Evolutionary conservation across 202 grass and related monocot genomes (phyloP), one percentile per base, ranked within the genome.

Genomic region (Eragrostis tef): DNA sequence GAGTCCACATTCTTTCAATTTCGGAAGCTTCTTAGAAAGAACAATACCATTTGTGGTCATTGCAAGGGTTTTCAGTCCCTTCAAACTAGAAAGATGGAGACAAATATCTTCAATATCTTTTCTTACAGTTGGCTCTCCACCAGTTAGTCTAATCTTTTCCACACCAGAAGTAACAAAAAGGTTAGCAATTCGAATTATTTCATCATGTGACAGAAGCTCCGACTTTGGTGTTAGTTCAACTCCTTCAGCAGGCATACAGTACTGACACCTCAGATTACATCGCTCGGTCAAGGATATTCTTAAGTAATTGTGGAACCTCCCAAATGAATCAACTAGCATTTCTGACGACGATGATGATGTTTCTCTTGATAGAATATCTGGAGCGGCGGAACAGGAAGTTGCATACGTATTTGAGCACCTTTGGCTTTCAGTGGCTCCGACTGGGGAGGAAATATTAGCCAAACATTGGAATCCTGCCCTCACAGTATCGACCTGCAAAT

Each of bases 91-190:
- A 67, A 98, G 88, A 86, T 88, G 89, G 2, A 89, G 86, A 56
- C 92, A 98, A 63, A 98, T 98, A 17, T 94, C 95, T 79, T 98
- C 92, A 8, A 98, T 89, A 65, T 94, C 95, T 83, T 98, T 94
- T 81, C 92, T 89, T 61, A 98, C 42, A 3, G 95, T 93, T 20
- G 92, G 92, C 78, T 98, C 95, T 57, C 95, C 92, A 15, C 92
- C 95, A 44, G 92, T 98, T 43, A 98, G 86, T 58, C 92, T 81
- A 61, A 98, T 98, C 88, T 98, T 98, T 87, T 92, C 83, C 86
- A 98, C 95, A 46, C 95, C 95, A 42, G 88, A 94, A 60, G 74
- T 66, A 58, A 97, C 90, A 79, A 97, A 97, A 53, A 97, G 86
- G 44, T 76, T 48, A 25, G 84, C 94, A 51, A 97, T 50, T 79